Evolutionary conservation across 2,329 filamentous ascomycete species (phyloP).

Genomic region (Aspergillus sp.): DNA sequence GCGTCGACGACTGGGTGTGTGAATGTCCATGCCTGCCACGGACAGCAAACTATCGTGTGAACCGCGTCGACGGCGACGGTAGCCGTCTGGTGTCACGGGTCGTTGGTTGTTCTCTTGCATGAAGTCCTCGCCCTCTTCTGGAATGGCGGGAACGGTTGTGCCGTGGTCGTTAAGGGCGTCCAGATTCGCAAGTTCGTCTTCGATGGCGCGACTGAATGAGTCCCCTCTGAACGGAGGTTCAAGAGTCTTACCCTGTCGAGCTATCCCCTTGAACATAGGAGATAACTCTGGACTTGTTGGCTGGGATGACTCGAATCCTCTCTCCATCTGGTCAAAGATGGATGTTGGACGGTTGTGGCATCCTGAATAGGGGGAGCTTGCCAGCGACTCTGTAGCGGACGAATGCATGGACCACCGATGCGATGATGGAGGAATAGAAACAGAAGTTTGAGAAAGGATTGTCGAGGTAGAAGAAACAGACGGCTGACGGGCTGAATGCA

Average conservation of each 20-base stretch:
- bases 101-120: not conserved
- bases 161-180: slow-evolving; percentile 13
- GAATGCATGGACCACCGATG: slow-evolving; percentile 32
- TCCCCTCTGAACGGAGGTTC: not conserved
- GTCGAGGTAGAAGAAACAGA: slow-evolving; percentile 46
- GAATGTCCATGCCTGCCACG: slow-evolving; percentile 80
- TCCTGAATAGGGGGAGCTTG: slow-evolving; percentile 73
- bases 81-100: not conserved
- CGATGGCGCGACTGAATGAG: not conserved
- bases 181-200: slow-evolving; percentile 12
- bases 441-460: slow-evolving; percentile 58
- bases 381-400: slow-evolving; percentile 55
- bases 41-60: slow-evolving; percentile 91
- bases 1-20: slow-evolving; percentile 67
- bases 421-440: slow-evolving; percentile 46
- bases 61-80: not conserved
- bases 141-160: slow-evolving; percentile 24
- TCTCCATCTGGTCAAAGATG: slow-evolving; percentile 68
- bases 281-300: slow-evolving; percentile 61
- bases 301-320: slow-evolving; percentile 59
- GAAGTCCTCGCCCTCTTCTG: slow-evolving; percentile 33
- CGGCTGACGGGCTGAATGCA: slow-evolving; percentile 28
- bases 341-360: slow-evolving; percentile 56
- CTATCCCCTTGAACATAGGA: not conserved
- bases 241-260: not conserved